Base-by-base conservation (phyloP, 75 land plant genomes). In the Picea sitchensis region DNA sequence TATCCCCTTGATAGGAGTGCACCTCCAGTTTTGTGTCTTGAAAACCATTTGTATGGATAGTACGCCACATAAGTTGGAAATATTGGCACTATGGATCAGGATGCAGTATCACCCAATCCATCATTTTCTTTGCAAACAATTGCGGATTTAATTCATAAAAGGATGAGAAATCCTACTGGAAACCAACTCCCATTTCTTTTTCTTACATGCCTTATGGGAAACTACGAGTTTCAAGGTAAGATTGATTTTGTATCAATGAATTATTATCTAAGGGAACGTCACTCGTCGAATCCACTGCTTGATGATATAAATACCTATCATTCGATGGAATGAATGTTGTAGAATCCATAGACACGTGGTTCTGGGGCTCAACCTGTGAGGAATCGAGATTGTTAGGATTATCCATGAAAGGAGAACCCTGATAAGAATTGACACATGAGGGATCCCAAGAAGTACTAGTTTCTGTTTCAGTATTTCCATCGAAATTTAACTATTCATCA, bases 1-100 rank as follows among this genome's bases (percentile, higher is more conserved):
- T 83, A 76, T 77, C 64, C 41, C 80, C 79, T 71, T 82, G 85
- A 80, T 86, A 76, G 20, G 82, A 78, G 80, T 86, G 87, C 41
- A 86, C 77, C 79, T 86, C 87, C 63, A 86, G 82, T 78, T 83
- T 86, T 76, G 82, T 86, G 87, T 84, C 87, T 86, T 86, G 87
- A 56, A 76, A 72, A 71, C 87, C 87, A 79, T 85, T 85, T 14
- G 85, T 79, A 74, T 85, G 87, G 78, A 85, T 78, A 31, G 73
- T 85, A 56, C 81, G 64, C 30, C 85, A 76, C 58, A 85, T 47
- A 83, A 85, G 75, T 65, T 85, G 81, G 32, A 85, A 85, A 14
- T 81, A 83, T n/a, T 78, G 86, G 34, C 87, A 85, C 54, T 83
- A 62, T 67, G 76, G 76, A 54, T 54, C 56, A 34, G 73, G 76